Conservation (phyloP, 371 early-diverging fungal species). For the Mucor saturninus region DNA sequence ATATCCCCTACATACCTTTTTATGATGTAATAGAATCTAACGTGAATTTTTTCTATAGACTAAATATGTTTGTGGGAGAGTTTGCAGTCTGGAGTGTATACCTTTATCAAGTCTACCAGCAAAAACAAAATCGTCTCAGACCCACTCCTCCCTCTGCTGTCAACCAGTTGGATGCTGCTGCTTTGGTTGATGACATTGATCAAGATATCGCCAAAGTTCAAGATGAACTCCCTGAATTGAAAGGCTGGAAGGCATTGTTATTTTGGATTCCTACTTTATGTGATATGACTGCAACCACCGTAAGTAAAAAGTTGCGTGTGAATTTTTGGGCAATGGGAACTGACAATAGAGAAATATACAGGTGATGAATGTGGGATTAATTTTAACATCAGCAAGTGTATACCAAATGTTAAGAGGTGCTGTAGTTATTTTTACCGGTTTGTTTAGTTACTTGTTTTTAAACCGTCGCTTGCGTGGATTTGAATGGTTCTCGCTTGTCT, state of each 20-base stretch:
- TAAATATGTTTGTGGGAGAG: slow-evolving; percentile 97
- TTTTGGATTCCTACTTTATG: slow-evolving; percentile 92
- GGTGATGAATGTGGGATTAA: slow-evolving; percentile 94
- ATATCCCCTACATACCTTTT: not conserved
- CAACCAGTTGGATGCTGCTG: slow-evolving; percentile 48
- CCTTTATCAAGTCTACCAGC: slow-evolving; percentile 40
- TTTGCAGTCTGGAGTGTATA: slow-evolving; percentile 55
- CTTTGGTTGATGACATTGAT: slow-evolving; percentile 42
- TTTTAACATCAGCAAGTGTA: slow-evolving; percentile 89
- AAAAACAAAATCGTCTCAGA: slow-evolving; percentile 2
- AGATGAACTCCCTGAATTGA: slow-evolving; percentile 38
- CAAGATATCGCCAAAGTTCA: slow-evolving; percentile 21
- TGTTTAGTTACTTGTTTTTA: slow-evolving; percentile 85
- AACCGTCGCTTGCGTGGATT: slow-evolving; percentile 73
- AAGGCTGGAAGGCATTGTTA: slow-evolving; percentile 65
- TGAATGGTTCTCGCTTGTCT: slow-evolving; percentile 82
- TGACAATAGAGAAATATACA: slow-evolving; percentile 18
- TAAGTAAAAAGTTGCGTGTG: slow-evolving; percentile 36
- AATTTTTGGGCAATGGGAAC: not conserved
- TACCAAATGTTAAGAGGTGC: slow-evolving; percentile 98
- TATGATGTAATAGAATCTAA: not conserved
- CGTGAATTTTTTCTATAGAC: slow-evolving; percentile 20
- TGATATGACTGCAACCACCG: slow-evolving; percentile 92
- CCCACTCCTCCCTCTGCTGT: slow-evolving; percentile 43
- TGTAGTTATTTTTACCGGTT: slow-evolving; percentile 92